Evolutionary conservation across 768 basidiomycete genomes (phyloP).

Genomic region (Suillus variegatus): DNA sequence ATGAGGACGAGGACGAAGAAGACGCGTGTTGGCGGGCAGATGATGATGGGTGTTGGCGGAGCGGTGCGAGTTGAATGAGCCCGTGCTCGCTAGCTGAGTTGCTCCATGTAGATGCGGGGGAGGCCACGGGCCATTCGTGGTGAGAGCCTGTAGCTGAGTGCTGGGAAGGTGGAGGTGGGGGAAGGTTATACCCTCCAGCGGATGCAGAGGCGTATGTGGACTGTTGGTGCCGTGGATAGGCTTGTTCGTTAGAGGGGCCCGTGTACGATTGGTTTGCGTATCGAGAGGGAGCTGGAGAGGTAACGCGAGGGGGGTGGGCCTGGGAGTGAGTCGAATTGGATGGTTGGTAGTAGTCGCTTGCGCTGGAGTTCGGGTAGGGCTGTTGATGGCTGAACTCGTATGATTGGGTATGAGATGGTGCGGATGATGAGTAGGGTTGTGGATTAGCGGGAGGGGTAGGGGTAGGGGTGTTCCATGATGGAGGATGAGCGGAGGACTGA

Average conservation of each 20-base stretch:
- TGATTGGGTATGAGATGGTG: conserved; percentile 1
- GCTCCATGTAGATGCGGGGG: background rate
- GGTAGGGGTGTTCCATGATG: conserved; percentile 22
- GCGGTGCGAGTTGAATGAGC: conserved; percentile 37
- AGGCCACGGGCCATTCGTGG: conserved; percentile 10
- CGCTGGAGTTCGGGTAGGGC: background rate
- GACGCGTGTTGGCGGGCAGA: conserved; percentile 14
- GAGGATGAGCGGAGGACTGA: conserved; percentile 22
- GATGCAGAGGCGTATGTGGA: background rate
- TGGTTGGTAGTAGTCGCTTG: conserved; percentile 6
- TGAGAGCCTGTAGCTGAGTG: conserved; percentile 13
- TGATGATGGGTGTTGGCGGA: conserved; percentile 22
- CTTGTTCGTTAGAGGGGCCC: background rate
- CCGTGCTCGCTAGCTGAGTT: conserved; percentile 24
- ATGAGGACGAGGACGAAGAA: conserved; percentile 29
- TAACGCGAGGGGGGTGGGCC: background rate
- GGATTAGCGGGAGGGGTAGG: background rate
- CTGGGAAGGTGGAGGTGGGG: conserved; percentile 14
- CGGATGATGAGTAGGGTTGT: conserved; percentile 6
- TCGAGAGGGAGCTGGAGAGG: background rate
- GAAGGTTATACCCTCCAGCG: conserved; percentile 6
- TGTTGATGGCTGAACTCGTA: conserved; percentile 10
- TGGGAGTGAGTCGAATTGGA: background rate
- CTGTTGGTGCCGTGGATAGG: background rate
- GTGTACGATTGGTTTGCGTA: background rate